Percentiles rank a stretch among this genome's conserved stretches.
Evolutionary conservation across 345 rosid species (phyloP).

Genomic region (Melaleuca quinquenervia): DNA sequence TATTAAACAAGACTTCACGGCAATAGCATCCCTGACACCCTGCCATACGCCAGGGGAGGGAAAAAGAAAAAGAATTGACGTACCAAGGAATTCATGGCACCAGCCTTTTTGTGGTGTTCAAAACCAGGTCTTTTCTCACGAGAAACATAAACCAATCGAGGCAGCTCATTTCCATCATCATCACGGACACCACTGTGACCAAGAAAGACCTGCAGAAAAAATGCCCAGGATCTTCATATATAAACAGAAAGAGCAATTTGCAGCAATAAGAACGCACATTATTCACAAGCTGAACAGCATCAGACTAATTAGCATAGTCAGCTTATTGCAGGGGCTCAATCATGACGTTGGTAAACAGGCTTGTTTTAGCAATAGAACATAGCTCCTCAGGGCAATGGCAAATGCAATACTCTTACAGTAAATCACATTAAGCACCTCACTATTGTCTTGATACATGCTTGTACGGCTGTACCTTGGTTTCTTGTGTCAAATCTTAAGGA

Average conservation of each 20-base stretch:
- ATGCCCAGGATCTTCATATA: not conserved
- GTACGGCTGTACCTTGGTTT: not conserved
- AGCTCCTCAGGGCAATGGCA: not conserved
- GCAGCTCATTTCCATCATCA: slow-evolving; percentile 71
- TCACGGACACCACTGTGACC: slow-evolving; percentile 76
- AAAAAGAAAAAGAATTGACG: not conserved
- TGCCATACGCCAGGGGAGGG: not conserved
- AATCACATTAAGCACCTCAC: not conserved
- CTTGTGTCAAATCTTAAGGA: not conserved
- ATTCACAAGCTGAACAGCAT: not conserved
- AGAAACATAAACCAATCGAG: slow-evolving; percentile 89
- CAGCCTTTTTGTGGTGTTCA: slow-evolving; percentile 98
- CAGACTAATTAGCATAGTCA: not conserved
- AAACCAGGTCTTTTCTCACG: slow-evolving; percentile 99
- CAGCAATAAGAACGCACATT: not conserved
- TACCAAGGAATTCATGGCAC: slow-evolving; percentile 97
- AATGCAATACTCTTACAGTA: not conserved
- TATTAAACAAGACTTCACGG: not conserved
- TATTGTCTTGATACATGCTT: not conserved
- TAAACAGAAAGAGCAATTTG: not conserved
- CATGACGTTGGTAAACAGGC: not conserved
- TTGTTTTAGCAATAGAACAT: not conserved
- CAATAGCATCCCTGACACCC: not conserved
- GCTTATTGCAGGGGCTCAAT: not conserved
- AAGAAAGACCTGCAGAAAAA: slow-evolving; percentile 65